Conservation (phyloP, 257 asterid species). For the Agastache rugosa region DNA sequence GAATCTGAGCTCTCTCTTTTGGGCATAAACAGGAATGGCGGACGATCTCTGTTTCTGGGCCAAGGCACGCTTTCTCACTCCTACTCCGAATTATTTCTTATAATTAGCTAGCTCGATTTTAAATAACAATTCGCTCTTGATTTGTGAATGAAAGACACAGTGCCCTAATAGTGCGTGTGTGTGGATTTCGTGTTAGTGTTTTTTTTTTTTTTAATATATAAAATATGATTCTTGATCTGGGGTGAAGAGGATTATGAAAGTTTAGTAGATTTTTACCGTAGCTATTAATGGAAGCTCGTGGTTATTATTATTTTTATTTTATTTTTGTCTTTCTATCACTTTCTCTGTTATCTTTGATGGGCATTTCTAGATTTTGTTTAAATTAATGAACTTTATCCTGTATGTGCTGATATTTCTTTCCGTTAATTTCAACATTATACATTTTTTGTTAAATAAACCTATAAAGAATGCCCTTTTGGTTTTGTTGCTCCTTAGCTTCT, state of each 20-base stretch:
- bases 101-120: conserved; percentile 28
- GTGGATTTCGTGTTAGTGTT: conserved; percentile 19
- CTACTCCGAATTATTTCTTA: background rate
- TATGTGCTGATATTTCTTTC: conserved; percentile 3
- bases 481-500: conserved; percentile 14
- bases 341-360: background rate
- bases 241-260: conserved; percentile 8
- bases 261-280: conserved; percentile 7
- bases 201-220: conserved; percentile 7
- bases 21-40: conserved; percentile 58
- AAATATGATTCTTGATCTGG: conserved; percentile 46
- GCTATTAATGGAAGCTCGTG: conserved; percentile 24
- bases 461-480: conserved; percentile 8
- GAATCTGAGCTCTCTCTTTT: conserved; percentile 52
- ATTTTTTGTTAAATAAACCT: background rate
- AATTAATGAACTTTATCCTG: conserved; percentile 7
- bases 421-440: background rate
- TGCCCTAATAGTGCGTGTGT: conserved; percentile 34
- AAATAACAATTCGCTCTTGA: background rate
- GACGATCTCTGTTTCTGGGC: conserved; percentile 64
- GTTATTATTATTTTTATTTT: background rate
- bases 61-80: conserved; percentile 54
- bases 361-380: conserved; percentile 28
- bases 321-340: background rate
- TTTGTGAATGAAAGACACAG: background rate